Conservation (phyloP, 495 filamentous ascomycete species). For the Chaetomium fimeti region DNA sequence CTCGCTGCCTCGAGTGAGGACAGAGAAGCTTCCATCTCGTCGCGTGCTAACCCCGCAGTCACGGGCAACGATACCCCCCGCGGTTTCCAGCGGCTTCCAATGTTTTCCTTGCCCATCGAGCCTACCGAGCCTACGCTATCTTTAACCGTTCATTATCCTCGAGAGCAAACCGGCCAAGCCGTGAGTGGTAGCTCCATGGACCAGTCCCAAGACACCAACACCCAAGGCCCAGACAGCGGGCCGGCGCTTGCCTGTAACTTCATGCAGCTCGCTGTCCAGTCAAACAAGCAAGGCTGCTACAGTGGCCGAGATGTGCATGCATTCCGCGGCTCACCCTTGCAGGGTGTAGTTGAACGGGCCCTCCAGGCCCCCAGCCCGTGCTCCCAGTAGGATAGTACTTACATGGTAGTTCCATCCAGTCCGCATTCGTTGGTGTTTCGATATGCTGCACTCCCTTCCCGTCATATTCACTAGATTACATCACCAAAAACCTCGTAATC, state of each 20-base stretch:
- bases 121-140: no score
- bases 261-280: constrained; percentile 10
- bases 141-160: no score
- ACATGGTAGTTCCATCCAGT: background rate
- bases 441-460: background rate
- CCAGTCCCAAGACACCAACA: background rate
- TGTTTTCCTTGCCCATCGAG: background rate
- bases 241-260: background rate
- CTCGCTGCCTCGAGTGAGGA: background rate
- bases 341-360: background rate
- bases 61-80: background rate
- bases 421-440: background rate
- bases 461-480: background rate
- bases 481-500: background rate
- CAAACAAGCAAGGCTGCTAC: constrained; percentile 5
- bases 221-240: background rate
- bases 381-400: background rate
- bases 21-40: no score
- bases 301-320: background rate
- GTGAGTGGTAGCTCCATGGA: no score
- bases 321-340: constrained; percentile 5
- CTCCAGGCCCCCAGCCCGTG: background rate
- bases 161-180: no score
- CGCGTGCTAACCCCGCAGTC: background rate
- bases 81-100: background rate